A percentile compares a stretch with the other conserved stretches of the same genome.
These are phyloP conservation scores for Phytophthora cryptogea DNA, from an alignment of 352 stramenopile species.

Conservation along the genomic window DNA sequence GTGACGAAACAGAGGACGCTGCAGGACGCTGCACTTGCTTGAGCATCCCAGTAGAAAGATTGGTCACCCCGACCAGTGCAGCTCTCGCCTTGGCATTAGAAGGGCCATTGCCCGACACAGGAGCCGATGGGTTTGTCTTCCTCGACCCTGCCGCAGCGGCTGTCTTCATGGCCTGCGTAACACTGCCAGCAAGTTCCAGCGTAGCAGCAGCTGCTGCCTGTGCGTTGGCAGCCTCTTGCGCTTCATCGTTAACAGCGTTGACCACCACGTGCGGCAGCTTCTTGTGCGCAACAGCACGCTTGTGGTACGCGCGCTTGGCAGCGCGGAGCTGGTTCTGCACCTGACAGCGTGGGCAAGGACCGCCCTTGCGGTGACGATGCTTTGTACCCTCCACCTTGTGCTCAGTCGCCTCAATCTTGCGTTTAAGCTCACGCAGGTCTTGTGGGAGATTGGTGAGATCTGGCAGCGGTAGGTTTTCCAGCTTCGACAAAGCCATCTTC, in stretches of 20 bases:
- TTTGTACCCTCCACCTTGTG: constrained; percentile 89
- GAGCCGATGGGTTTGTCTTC: constrained; percentile 19
- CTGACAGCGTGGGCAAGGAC: constrained; percentile 78
- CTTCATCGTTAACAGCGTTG: constrained; percentile 37
- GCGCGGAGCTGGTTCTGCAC: constrained; percentile 84
- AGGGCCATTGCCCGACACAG: constrained; percentile 10
- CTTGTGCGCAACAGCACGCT: constrained; percentile 81
- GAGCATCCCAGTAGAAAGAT: constrained; percentile 27
- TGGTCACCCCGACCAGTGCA: constrained; percentile 21
- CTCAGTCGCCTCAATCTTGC: constrained; percentile 85
- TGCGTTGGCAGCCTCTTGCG: constrained; percentile 39
- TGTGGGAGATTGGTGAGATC: constrained; percentile 78
- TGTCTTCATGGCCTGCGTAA: constrained; percentile 35
- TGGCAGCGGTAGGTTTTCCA: constrained; percentile 73
- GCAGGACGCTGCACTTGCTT: constrained; percentile 29
- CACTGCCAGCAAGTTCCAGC: constrained; percentile 36
- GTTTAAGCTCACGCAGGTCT: constrained; percentile 82
- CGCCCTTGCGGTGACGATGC: constrained; percentile 83
- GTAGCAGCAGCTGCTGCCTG: constrained; percentile 40
- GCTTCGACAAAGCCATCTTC: constrained; percentile 68
- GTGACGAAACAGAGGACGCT: constrained; percentile 27
- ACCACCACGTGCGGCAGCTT: constrained; percentile 70
- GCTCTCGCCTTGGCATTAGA: constrained; percentile 19
- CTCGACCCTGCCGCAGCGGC: constrained; percentile 18
- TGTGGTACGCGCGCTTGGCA: constrained; percentile 82